Base-by-base conservation (phyloP, 108 stramenopile species). In the Schizochytrium sp. region DNA sequence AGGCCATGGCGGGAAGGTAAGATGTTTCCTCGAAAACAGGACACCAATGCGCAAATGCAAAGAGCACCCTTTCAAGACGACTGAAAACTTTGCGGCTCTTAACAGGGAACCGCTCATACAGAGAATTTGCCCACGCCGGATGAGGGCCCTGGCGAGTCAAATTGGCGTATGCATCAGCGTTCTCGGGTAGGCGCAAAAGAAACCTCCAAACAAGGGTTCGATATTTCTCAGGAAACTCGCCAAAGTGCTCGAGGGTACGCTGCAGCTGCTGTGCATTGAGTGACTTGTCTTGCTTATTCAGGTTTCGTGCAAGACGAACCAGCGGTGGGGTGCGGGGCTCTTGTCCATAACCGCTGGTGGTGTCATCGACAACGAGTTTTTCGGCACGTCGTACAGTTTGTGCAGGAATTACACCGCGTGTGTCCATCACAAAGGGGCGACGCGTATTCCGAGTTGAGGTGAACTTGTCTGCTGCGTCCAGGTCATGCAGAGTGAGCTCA, bases 1-100 rank as follows among this genome's bases (percentile, higher is more conserved):
- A 92, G 42, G 59, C 92, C 42, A 91, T 57, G n/a, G 88, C 73
- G n/a, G 92, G 89, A n/a, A 92, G 72, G 55, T 89, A 92, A 17
- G 87, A 87, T 40, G 87, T 89, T 46, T 89, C 88, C 15, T 50
- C 89, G 69, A 92, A 83, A 41, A 91, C 72, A 15, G 89, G 90
- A 46, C 88, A 60, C 92, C 92, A 92, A 55, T 89, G 89, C 8
- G 87, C 88, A 1, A 92, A 89, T 4, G 59, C 46, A 57, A 72
- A 47, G 53, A 87, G 56, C 42, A 88, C 88, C 7, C 89, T 50
- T 57, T 91, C 89, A 12, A 91, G 55, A 19, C 89, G 87, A 5
- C 47, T 47, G 46, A 91, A 90, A 13, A 89, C 57, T 40, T 69
- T 61, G 46, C 44, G 72, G 44, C 53, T 60, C 61, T 47, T 72